Conservation (phyloP, 305 asterid species). For the Caryopteris hybrid region DNA sequence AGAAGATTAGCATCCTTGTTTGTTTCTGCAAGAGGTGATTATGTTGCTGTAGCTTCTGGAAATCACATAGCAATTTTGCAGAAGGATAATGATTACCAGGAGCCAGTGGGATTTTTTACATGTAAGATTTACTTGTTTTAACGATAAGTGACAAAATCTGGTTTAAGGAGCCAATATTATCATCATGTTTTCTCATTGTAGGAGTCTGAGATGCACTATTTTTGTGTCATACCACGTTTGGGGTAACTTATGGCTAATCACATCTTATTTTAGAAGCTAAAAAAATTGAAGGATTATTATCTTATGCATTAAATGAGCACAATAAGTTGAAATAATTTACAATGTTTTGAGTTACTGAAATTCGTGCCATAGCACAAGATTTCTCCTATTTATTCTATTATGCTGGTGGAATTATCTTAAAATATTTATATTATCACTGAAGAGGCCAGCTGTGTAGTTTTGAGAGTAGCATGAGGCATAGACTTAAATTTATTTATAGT, state of each 20-base stretch:
- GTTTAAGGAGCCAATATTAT: slow-evolving; percentile 2
- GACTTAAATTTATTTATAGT: not conserved
- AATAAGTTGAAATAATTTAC: not conserved
- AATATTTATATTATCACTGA: not conserved
- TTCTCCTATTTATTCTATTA: not conserved
- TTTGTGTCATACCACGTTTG: not conserved
- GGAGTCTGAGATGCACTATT: not conserved
- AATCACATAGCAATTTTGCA: slow-evolving; percentile 71
- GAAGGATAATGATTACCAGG: slow-evolving; percentile 78
- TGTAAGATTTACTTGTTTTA: slow-evolving; percentile 50
- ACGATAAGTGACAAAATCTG: not conserved
- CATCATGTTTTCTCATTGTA: not conserved
- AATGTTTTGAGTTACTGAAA: not conserved
- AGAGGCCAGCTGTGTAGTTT: not conserved
- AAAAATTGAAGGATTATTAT: not conserved
- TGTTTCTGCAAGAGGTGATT: slow-evolving; percentile 75
- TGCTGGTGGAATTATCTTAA: not conserved
- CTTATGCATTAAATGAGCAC: not conserved
- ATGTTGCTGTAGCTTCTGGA: slow-evolving; percentile 82
- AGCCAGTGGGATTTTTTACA: slow-evolving; percentile 70
- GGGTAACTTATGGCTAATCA: slow-evolving; percentile 12
- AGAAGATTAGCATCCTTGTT: slow-evolving; percentile 62
- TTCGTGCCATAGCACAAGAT: not conserved
- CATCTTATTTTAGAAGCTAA: slow-evolving; percentile 2
- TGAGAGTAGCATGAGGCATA: not conserved